These are phyloP conservation scores for Kwoniella dendrophila DNA, from an alignment of 768 basidiomycete genomes.

Conservation along the genomic window DNA sequence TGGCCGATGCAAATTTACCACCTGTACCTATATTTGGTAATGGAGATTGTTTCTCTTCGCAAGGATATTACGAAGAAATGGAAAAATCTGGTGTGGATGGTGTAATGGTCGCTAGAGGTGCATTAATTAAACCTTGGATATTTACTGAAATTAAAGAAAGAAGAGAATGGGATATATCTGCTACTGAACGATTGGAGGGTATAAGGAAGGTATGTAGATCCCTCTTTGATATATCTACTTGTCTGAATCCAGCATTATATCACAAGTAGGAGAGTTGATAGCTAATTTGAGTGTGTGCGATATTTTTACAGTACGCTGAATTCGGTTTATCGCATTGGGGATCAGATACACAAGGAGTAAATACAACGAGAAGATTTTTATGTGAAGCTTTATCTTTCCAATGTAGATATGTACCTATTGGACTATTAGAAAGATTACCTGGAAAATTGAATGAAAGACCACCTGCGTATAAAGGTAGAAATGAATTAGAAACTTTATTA, in stretches of 20 bases:
- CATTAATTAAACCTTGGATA: conserved; percentile 80
- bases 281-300: not conserved
- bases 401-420: conserved; percentile 92
- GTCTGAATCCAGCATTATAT: no score
- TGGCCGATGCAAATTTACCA: conserved; percentile 59
- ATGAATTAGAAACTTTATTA: conserved; percentile 64
- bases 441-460: conserved; percentile 85
- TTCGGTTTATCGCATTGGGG: conserved; percentile 74
- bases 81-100: conserved; percentile 86
- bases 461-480: conserved; percentile 80
- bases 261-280: no score
- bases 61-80: conserved; percentile 45
- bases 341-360: conserved; percentile 67
- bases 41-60: conserved; percentile 88
- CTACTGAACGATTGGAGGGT: conserved; percentile 77
- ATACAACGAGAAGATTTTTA: conserved; percentile 86
- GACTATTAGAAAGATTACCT: conserved; percentile 80
- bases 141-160: conserved; percentile 93
- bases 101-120: conserved; percentile 92
- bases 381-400: conserved; percentile 96
- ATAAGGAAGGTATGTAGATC: conserved; percentile 71
- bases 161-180: conserved; percentile 90
- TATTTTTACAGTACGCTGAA: conserved; percentile 83
- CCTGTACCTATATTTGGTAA: conserved; percentile 95
- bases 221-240: no score